phyloP scores from a whole-genome alignment of 2,329 filamentous ascomycete genomes.

The Sporothrix luriei region DNA sequence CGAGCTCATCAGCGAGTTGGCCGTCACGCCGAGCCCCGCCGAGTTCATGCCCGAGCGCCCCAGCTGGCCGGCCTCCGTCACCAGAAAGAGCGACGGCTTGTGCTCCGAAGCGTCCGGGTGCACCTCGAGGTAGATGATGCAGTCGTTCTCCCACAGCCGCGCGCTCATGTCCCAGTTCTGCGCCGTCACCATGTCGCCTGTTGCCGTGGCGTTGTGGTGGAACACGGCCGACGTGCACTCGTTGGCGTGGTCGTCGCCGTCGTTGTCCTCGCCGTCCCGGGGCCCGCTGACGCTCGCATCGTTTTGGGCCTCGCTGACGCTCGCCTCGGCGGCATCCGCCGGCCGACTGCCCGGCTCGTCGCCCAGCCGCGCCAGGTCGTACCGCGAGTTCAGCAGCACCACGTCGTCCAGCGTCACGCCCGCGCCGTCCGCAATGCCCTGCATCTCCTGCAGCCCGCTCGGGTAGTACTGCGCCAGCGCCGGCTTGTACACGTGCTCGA shows the following conservation, averaged over 20 bases:
- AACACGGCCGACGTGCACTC: conserved; percentile 36
- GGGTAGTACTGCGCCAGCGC: conserved; percentile 36
- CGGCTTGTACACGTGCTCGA: conserved; percentile 37
- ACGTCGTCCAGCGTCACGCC: conserved; percentile 36
- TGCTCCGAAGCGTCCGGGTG: conserved; percentile 35
- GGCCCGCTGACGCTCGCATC: no score
- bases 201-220: conserved; percentile 24
- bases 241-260: conserved; percentile 22
- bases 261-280: background rate
- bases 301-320: no score
- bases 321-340: no score
- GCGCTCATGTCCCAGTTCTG: conserved; percentile 37
- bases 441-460: conserved; percentile 32
- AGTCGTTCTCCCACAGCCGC: conserved; percentile 36
- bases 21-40: conserved; percentile 38
- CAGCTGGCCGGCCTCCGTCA: conserved; percentile 42
- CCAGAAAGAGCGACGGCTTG: conserved; percentile 37
- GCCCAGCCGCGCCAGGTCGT: conserved; percentile 36
- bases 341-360: conserved; percentile 26
- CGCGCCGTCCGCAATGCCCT: conserved; percentile 39
- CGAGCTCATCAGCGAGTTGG: conserved; percentile 39
- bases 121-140: conserved; percentile 40
- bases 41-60: conserved; percentile 41
- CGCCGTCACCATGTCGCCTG: conserved; percentile 29
- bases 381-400: conserved; percentile 38